A percentile compares a stretch with the other conserved stretches of the same genome.
Evolutionary conservation across 257 asterid species (phyloP).

Genomic region (Solanum chaucha): DNA sequence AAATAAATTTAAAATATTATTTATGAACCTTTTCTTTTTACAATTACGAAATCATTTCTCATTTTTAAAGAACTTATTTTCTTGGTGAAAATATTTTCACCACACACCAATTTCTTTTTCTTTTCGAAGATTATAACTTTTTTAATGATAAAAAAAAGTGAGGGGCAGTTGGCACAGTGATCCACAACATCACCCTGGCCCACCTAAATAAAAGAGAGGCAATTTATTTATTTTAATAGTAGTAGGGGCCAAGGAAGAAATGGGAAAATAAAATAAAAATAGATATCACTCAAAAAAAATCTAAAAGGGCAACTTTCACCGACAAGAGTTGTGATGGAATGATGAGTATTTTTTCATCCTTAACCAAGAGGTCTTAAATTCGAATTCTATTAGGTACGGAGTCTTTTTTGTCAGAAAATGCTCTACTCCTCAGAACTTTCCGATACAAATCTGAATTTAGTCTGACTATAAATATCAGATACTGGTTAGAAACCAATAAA

Average conservation of each 20-base stretch:
- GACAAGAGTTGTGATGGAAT: no score
- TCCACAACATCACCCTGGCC: neutral
- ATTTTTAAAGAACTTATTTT: no score
- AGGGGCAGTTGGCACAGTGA: neutral
- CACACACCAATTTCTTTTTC: no score
- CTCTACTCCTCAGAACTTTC: neutral
- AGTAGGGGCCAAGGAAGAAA: neutral
- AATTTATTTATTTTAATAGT: neutral
- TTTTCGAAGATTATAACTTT: no score
- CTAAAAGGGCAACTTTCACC: neutral
- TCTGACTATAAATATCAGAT: no score
- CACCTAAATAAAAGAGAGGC: neutral
- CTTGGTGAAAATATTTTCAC: no score
- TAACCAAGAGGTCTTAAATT: rapidly evolving
- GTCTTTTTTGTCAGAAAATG: rapidly evolving
- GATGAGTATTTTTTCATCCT: no score
- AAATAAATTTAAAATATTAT: neutral
- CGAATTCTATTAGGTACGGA: rapidly evolving
- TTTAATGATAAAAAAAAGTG: neutral
- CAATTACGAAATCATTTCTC: no score
- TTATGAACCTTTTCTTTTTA: no score
- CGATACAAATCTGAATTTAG: no score
- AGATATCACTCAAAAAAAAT: neutral
- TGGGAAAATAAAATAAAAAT: neutral
- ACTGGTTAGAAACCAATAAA: neutral